Base-by-base conservation (phyloP, 176 grass and related monocot genomes). In the Otatea glauca region DNA sequence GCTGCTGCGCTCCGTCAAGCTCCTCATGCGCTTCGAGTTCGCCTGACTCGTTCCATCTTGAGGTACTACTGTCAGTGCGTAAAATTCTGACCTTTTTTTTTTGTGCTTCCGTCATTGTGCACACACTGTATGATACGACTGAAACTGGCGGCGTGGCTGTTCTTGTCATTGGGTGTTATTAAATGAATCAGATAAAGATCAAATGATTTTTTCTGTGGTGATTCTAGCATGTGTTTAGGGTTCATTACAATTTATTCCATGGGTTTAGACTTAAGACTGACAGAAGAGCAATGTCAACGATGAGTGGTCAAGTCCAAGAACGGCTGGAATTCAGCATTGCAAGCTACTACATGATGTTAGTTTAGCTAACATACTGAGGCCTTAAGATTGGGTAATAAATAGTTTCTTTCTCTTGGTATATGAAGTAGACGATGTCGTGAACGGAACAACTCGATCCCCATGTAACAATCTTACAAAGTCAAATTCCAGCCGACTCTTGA, bases 11-110 rank as follows among this genome's bases (percentile, higher is more conserved):
- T 99, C 96, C 3, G 96, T 99, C 44, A 96, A 71, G 86, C 93
- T 99, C 16, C 76, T 95, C 6, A 86, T 98, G 96, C 89, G 80
- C 32, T 95, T 98, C 68, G 82, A 95, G 51, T 83, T 93, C 17
- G 24, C 20, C 4, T 90, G 39, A 89, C 47, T 14, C 3, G 4
- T 73, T 59, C 38, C 72, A 0, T 29, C 51, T 6, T 3, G 56
- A 25, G 47, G 47, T 15, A 4, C 47, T 15, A 49, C 47, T 24
- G 62, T 23, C 2, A 11, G 27, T 23, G 44, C 25, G 10, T 21
- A 79, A 23, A 25, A 27, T 50, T 51, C 17, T 13, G 3, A 12
- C 9, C 0, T 35, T 51, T 25, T 39, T 38, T 47, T 7, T 50
- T 1, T 14, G 5, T 65, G 56, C 7, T 53, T 62, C 9, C 54